phyloP scores from a whole-genome alignment of 306 rosid species.

The Ceratonia siliqua region DNA sequence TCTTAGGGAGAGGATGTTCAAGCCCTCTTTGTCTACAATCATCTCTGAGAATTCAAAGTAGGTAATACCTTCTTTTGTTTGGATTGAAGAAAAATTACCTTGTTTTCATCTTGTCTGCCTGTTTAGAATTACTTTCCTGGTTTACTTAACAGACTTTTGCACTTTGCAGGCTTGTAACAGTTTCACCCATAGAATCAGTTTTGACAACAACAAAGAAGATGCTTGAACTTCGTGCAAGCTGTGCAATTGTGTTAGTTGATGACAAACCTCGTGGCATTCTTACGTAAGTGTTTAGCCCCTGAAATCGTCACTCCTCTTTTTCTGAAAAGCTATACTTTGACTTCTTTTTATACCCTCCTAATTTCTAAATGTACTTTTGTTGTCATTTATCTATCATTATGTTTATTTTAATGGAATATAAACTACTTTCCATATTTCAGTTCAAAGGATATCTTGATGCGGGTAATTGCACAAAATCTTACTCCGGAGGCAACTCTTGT shows the following conservation, averaged over 20 bases:
- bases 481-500: conserved; percentile 74
- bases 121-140: conserved; percentile 26
- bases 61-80: conserved; percentile 70
- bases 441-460: conserved; percentile 95
- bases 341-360: not conserved
- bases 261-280: conserved; percentile 85
- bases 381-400: conserved; percentile 1
- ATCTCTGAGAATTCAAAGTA: conserved; percentile 94
- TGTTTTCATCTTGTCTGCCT: not conserved
- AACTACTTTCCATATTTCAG: conserved; percentile 48
- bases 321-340: not conserved
- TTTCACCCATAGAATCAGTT: conserved; percentile 79
- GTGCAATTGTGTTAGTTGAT: conserved; percentile 86
- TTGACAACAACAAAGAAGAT: conserved; percentile 78
- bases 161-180: conserved; percentile 71
- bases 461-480: conserved; percentile 86
- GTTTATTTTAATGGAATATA: conserved; percentile 23
- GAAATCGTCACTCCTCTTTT: conserved; percentile 10
- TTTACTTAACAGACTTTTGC: conserved; percentile 39
- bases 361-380: not conserved
- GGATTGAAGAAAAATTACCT: conserved; percentile 23
- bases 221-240: conserved; percentile 77
- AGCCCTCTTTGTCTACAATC: conserved; percentile 89
- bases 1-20: conserved; percentile 84
- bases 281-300: conserved; percentile 61